Percentiles rank a stretch among this genome's conserved stretches.
phyloP scores from a whole-genome alignment of 106 monocot species.

The Allium fistulosum region DNA sequence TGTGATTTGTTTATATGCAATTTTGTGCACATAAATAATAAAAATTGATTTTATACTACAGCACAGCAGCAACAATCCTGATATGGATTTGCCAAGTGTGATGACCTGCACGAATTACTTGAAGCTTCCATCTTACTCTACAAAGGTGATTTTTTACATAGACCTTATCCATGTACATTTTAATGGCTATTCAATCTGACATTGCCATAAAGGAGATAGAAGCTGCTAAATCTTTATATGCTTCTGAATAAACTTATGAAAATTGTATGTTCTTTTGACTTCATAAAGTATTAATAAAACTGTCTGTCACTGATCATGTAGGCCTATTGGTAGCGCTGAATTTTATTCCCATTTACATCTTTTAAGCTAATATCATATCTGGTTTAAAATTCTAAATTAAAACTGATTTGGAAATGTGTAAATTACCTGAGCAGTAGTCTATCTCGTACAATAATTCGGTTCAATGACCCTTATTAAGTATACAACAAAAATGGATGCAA shows the following conservation, averaged over 20 bases:
- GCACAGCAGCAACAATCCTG: slow-evolving; percentile 31
- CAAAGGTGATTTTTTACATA: slow-evolving; percentile 48
- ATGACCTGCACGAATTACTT: slow-evolving; percentile 98
- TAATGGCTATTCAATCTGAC: neutral
- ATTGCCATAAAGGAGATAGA: neutral
- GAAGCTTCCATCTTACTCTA: slow-evolving; percentile 87
- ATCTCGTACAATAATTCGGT: too few species aligned
- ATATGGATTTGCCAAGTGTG: slow-evolving; percentile 82
- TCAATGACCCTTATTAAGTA: too few species aligned
- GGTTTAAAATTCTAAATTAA: too few species aligned
- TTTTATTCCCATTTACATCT: too few species aligned
- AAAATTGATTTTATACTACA: neutral
- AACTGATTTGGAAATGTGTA: too few species aligned
- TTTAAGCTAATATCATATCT: too few species aligned
- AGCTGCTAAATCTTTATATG: too few species aligned
- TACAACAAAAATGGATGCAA: too few species aligned
- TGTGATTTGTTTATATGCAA: too few species aligned
- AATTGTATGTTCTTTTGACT: neutral
- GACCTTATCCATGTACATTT: neutral
- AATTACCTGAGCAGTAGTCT: too few species aligned
- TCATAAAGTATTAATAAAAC: neutral
- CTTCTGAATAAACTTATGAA: neutral
- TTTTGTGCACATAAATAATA: too few species aligned
- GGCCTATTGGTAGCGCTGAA: too few species aligned
- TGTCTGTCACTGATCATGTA: neutral